phyloP scores from a whole-genome alignment of 2,329 filamentous ascomycete species.

The Aspergillus jensenii region DNA sequence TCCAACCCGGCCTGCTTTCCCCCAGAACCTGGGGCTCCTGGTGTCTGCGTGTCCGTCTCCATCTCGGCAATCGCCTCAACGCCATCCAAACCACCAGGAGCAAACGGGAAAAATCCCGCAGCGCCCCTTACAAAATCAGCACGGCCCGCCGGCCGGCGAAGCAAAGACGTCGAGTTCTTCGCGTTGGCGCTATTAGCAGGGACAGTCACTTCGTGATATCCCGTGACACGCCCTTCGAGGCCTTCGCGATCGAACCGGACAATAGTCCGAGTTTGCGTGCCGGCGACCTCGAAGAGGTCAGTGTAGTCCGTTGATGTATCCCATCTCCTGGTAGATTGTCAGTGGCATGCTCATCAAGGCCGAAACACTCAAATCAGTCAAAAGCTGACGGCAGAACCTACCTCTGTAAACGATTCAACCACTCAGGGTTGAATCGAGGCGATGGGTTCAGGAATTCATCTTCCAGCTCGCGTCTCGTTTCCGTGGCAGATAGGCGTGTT shows the following conservation, averaged over 20 bases:
- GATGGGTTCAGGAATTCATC: slow-evolving; percentile 76
- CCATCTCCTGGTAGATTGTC: slow-evolving; percentile 60
- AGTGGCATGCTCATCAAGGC: not conserved
- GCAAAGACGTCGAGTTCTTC: slow-evolving; percentile 89
- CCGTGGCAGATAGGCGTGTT: slow-evolving; percentile 51
- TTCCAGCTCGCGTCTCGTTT: slow-evolving; percentile 71
- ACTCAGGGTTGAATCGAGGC: slow-evolving; percentile 73
- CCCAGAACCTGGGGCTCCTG: slow-evolving; percentile 43
- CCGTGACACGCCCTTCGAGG: slow-evolving; percentile 86
- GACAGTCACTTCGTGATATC: slow-evolving; percentile 91
- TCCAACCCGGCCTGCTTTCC: slow-evolving; percentile 61
- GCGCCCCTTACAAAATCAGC: slow-evolving; percentile 91
- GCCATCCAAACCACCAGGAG: slow-evolving; percentile 82
- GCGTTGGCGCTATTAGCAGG: slow-evolving; percentile 85
- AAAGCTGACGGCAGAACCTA: slow-evolving; percentile 32
- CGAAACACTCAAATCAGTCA: not conserved
- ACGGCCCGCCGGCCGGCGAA: slow-evolving; percentile 79
- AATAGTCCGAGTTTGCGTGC: slow-evolving; percentile 91
- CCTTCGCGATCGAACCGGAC: slow-evolving; percentile 90
- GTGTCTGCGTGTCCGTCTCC: slow-evolving; percentile 68
- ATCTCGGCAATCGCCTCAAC: slow-evolving; percentile 82
- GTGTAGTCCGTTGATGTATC: slow-evolving; percentile 75
- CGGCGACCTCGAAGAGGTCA: slow-evolving; percentile 82
- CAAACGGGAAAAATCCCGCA: slow-evolving; percentile 91
- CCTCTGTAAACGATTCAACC: slow-evolving; percentile 88